These are phyloP conservation scores for Porogramme epimiltina DNA, from an alignment of 1,284 basidiomycete species.

Conservation along the genomic window DNA sequence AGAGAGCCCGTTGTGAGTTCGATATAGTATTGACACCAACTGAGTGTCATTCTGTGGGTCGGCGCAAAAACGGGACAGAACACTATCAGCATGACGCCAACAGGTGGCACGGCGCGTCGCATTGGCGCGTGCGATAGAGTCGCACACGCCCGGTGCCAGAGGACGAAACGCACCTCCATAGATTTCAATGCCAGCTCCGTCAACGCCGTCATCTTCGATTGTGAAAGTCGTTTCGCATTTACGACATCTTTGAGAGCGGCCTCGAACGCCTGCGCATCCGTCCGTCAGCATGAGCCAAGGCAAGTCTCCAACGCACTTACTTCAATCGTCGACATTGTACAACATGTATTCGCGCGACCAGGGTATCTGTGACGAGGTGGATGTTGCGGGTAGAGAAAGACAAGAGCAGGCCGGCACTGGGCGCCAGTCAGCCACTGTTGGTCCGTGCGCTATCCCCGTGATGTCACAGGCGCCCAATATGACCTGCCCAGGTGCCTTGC, in stretches of 20 bases:
- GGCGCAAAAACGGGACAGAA: neutral
- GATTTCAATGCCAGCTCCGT: conserved; percentile 73
- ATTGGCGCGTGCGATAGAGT: neutral
- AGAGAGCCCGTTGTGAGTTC: conserved; percentile 78
- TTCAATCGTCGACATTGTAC: conserved; percentile 19
- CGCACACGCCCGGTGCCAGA: neutral
- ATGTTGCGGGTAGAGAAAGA: conserved; percentile 3
- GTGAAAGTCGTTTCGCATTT: conserved; percentile 78
- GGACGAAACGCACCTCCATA: conserved; percentile 59
- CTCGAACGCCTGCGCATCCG: conserved; percentile 72
- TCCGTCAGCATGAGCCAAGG: neutral
- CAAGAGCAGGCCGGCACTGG: neutral
- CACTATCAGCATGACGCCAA: no score
- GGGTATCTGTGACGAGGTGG: conserved; percentile 1
- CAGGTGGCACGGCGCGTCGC: no score
- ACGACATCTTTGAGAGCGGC: conserved; percentile 77
- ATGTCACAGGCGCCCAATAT: conserved; percentile 7
- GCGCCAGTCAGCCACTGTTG: conserved; percentile 9
- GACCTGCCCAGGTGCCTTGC: neutral
- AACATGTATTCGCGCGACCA: conserved; percentile 7
- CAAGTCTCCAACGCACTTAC: conserved; percentile 6
- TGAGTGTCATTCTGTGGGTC: conserved; percentile 72
- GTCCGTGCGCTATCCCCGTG: conserved; percentile 27
- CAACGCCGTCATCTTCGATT: conserved; percentile 77
- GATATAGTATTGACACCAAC: conserved; percentile 82